phyloP scores from a whole-genome alignment of 305 asterid species.

The Stenogyne calaminthoides region DNA sequence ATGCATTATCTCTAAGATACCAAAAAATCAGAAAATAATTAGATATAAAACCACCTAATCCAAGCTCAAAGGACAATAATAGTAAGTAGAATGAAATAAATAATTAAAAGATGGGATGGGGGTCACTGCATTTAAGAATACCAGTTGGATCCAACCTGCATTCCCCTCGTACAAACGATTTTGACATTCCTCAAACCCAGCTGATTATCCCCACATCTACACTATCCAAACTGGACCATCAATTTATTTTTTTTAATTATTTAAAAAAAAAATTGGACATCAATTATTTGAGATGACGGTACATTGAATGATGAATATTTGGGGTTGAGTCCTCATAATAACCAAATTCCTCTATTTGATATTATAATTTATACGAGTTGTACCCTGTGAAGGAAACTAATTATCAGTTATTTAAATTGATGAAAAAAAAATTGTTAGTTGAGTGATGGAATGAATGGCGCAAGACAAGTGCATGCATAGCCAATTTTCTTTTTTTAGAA shows the following conservation, averaged over 20 bases:
- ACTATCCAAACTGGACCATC: constrained; percentile 5
- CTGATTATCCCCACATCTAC: constrained; percentile 23
- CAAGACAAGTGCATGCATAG: background rate
- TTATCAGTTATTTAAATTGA: no score
- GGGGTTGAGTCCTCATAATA: background rate
- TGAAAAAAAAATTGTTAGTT: no score
- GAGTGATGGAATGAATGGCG: background rate
- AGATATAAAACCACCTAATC: constrained; percentile 16
- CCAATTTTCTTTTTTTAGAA: no score
- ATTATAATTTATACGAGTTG: background rate
- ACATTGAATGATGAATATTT: constrained; percentile 16
- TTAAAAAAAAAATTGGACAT: background rate
- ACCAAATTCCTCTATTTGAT: no score
- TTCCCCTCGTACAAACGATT: constrained; percentile 49
- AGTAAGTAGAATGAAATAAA: background rate
- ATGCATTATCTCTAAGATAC: background rate
- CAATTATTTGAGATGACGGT: background rate
- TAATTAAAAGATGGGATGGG: constrained; percentile 9
- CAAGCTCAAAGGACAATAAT: constrained; percentile 8
- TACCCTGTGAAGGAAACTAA: background rate
- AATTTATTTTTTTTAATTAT: background rate
- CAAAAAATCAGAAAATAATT: background rate
- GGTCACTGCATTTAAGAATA: constrained; percentile 35
- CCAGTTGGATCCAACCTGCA: constrained; percentile 47
- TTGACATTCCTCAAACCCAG: constrained; percentile 41